These are phyloP conservation scores for Cystobasidiopsis lactophilus DNA, from an alignment of 768 basidiomycete genomes.

Conservation along the genomic window DNA sequence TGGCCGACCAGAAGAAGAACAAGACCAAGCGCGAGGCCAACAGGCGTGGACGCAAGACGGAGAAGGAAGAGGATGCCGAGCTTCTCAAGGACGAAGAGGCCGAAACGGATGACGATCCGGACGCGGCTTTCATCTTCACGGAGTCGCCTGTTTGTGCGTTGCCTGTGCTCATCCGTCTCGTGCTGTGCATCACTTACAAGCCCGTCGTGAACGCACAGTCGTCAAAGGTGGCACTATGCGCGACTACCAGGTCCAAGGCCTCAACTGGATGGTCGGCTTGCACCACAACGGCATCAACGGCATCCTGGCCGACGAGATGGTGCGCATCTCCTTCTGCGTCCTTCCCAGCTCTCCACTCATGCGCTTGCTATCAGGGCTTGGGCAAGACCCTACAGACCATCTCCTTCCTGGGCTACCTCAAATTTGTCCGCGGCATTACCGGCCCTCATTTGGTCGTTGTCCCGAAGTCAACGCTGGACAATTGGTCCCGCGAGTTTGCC, in stretches of 20 bases:
- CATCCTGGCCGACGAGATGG: constrained; percentile 94
- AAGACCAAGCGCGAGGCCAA: constrained; percentile 40
- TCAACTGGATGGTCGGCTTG: constrained; percentile 92
- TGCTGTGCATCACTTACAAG: not conserved
- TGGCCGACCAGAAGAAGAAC: constrained; percentile 45
- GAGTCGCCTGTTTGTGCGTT: constrained; percentile 65
- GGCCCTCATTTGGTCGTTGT: constrained; percentile 92
- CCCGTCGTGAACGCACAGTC: constrained; percentile 33
- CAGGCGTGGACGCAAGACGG: constrained; percentile 74
- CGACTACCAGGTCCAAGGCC: constrained; percentile 78
- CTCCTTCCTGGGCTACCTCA: constrained; percentile 85
- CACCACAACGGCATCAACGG: constrained; percentile 94
- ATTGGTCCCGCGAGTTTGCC: constrained; percentile 84
- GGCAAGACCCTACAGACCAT: constrained; percentile 98
- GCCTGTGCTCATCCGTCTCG: not conserved
- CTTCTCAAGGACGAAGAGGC: constrained; percentile 44
- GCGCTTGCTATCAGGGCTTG: constrained; percentile 40
- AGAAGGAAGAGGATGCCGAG: constrained; percentile 97
- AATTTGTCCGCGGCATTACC: constrained; percentile 46
- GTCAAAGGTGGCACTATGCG: constrained; percentile 72
- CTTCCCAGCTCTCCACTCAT: not conserved
- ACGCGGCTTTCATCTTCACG: constrained; percentile 84
- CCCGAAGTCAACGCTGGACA: constrained; percentile 94
- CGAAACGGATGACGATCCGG: constrained; percentile 51
- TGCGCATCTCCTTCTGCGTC: constrained; percentile 17